Conservation (phyloP, 108 stramenopile genomes). For the Cylindrotheca fusiformis region DNA sequence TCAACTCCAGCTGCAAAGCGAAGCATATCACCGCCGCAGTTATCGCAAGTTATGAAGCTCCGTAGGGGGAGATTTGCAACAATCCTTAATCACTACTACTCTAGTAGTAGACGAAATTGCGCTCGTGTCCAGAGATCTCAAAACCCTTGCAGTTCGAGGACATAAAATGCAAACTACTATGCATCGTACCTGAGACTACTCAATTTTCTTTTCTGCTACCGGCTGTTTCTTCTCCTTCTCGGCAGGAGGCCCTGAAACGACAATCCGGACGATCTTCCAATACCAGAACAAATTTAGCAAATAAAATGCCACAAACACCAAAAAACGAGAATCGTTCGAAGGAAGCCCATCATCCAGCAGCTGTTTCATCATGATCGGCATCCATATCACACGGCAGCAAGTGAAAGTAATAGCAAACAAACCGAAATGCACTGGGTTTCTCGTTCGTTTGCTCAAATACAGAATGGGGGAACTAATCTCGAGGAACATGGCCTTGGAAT, state of each 20-base stretch:
- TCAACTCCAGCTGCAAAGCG: too few relatives aligned
- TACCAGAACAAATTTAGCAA: neutral
- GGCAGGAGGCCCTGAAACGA: neutral
- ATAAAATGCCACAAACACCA: neutral
- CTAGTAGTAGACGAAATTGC: too few relatives aligned
- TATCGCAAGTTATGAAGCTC: too few relatives aligned
- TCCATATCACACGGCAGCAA: slow-evolving; percentile 43
- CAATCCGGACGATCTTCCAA: neutral
- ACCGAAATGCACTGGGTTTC: slow-evolving; percentile 29
- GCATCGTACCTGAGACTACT: too few relatives aligned
- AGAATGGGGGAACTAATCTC: slow-evolving; percentile 28
- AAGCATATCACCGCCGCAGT: too few relatives aligned
- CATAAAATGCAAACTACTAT: too few relatives aligned
- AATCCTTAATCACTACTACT: too few relatives aligned
- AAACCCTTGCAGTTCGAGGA: too few relatives aligned
- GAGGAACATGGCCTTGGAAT: slow-evolving; percentile 31
- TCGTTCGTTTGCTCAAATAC: slow-evolving; percentile 22
- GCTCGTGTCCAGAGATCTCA: too few relatives aligned
- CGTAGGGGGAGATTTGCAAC: too few relatives aligned
- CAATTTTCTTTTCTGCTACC: neutral
- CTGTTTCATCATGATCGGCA: slow-evolving; percentile 31
- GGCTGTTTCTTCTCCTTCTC: neutral
- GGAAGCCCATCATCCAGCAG: neutral
- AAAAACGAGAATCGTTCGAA: neutral
- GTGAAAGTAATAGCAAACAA: slow-evolving; percentile 40